A percentile compares a stretch with the other conserved stretches of the same genome.
These are phyloP conservation scores for Bretziella fagacearum DNA, from an alignment of 2,329 filamentous ascomycete species.

Conservation along the genomic window DNA sequence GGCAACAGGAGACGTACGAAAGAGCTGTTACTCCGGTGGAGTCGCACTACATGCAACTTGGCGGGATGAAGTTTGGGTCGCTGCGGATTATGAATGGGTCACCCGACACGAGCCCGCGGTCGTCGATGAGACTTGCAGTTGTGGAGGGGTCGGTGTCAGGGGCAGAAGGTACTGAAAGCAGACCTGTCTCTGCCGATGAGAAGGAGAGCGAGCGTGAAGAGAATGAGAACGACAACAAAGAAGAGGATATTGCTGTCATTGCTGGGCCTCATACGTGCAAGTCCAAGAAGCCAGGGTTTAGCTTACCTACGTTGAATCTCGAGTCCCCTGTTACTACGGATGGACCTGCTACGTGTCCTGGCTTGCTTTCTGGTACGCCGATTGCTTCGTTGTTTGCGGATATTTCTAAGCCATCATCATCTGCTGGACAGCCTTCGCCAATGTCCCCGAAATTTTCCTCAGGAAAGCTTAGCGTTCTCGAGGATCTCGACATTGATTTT, in stretches of 20 bases:
- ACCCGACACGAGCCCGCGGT: conserved; percentile 30
- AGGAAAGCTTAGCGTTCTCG: neutral
- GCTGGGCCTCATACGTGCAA: neutral
- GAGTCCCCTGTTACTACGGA: neutral
- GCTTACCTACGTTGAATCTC: neutral
- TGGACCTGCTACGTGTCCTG: neutral
- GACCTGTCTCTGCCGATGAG: neutral
- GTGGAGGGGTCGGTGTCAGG: conserved; percentile 7
- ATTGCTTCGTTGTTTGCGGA: conserved; percentile 6
- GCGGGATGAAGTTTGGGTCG: conserved; percentile 45
- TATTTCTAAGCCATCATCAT: neutral
- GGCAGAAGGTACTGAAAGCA: too few relatives aligned
- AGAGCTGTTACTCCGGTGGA: conserved; percentile 30
- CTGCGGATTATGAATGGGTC: conserved; percentile 45
- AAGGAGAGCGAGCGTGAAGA: neutral
- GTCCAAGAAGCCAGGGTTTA: neutral
- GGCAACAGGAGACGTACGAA: conserved; percentile 16
- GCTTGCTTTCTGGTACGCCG: neutral
- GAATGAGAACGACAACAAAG: neutral
- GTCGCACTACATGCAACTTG: conserved; percentile 40
- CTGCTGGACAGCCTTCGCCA: neutral
- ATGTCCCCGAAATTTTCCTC: neutral
- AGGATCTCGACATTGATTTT: conserved; percentile 13
- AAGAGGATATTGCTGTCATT: neutral
- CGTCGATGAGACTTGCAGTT: conserved; percentile 15